These are phyloP conservation scores for Helianthus tuberosus DNA, from an alignment of 129 eudicot species.

Conservation along the genomic window DNA sequence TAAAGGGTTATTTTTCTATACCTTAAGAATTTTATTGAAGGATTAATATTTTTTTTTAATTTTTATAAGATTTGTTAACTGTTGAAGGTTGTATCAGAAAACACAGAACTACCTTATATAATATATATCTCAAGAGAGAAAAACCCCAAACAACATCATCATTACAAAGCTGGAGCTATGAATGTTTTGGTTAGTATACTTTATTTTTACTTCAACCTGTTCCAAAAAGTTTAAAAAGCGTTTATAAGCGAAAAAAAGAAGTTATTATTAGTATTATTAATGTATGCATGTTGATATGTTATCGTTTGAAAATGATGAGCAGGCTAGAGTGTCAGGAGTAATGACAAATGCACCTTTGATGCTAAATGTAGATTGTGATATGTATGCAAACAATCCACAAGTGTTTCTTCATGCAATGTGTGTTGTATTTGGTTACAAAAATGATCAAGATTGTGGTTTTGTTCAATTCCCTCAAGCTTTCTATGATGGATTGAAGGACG, in stretches of 20 bases:
- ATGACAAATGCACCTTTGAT: conserved; percentile 74
- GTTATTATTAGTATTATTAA: not conserved
- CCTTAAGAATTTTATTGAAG: no score
- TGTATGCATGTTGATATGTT: not conserved
- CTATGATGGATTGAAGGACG: conserved; percentile 56
- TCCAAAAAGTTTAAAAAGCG: not conserved
- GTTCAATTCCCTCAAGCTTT: conserved; percentile 66
- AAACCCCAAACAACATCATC: conserved; percentile 56
- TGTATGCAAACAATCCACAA: conserved; percentile 68
- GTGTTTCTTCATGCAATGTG: conserved; percentile 68
- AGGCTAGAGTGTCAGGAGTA: conserved; percentile 70
- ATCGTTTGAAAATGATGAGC: conserved; percentile 8
- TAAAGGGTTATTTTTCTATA: no score
- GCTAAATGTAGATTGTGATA: conserved; percentile 71
- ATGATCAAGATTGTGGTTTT: conserved; percentile 43
- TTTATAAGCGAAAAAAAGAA: not conserved
- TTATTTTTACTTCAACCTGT: not conserved
- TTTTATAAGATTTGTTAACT: not conserved
- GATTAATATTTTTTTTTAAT: no score
- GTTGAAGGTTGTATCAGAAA: conserved; percentile 52
- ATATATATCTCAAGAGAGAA: conserved; percentile 71
- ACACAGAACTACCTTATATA: conserved; percentile 53
- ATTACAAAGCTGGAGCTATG: conserved; percentile 78
- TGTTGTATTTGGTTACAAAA: conserved; percentile 35
- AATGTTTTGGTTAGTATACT: conserved; percentile 54